Percentiles rank a stretch among this genome's conserved stretches.
Conservation (phyloP, 192 early-diverging fungal species). For the Rhizophagus prolifer region DNA sequence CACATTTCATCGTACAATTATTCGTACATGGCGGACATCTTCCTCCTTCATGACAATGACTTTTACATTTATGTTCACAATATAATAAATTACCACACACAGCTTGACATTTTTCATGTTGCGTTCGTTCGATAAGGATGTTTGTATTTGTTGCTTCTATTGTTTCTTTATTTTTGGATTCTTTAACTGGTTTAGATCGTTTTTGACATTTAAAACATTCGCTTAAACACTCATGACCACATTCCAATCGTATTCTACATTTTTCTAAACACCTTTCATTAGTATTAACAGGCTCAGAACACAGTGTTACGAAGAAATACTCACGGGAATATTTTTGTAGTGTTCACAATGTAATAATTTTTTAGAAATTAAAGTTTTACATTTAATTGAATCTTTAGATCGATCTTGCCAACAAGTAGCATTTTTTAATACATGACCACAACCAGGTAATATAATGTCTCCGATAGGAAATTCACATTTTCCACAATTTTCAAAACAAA, state of each 20-base stretch:
- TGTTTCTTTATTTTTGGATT: too few relatives aligned
- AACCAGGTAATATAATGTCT: too few relatives aligned
- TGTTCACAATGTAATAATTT: conserved; percentile 47
- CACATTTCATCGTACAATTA: conserved; percentile 39
- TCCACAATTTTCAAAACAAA: conserved; percentile 28
- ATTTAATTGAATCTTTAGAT: conserved; percentile 17
- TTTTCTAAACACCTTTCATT: conserved; percentile 25
- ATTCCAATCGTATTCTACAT: conserved; percentile 34
- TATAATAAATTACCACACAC: background rate
- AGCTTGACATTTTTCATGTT: conserved; percentile 32
- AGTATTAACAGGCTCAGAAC: conserved; percentile 7
- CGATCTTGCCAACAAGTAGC: too few relatives aligned
- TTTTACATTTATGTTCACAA: conserved; percentile 36
- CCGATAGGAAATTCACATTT: too few relatives aligned
- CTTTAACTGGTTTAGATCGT: background rate
- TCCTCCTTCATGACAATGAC: background rate
- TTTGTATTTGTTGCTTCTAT: background rate
- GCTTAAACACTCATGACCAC: conserved; percentile 42
- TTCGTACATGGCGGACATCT: conserved; percentile 41
- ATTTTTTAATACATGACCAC: too few relatives aligned
- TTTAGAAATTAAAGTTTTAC: conserved; percentile 24
- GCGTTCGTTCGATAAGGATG: background rate
- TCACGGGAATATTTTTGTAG: conserved; percentile 2
- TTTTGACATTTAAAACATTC: conserved; percentile 43
- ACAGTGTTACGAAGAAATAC: conserved; percentile 12